phyloP scores from a whole-genome alignment of 257 asterid species.

The Nicotiana tomentosiformis region DNA sequence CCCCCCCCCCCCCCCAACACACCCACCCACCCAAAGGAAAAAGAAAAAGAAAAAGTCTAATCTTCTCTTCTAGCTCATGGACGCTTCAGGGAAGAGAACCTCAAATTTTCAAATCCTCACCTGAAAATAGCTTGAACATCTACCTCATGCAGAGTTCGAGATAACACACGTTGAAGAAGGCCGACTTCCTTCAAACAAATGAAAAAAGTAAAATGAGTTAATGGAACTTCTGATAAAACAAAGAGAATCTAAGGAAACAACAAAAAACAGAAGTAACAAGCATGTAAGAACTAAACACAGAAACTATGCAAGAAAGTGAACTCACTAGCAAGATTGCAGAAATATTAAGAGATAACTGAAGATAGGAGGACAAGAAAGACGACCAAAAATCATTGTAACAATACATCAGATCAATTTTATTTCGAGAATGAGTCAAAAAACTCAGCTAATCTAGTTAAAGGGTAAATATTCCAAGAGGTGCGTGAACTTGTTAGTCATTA shows the following conservation, averaged over 20 bases:
- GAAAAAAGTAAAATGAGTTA: constrained; percentile 15
- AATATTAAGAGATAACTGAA: neutral
- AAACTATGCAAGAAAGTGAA: neutral
- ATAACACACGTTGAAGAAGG: constrained; percentile 76
- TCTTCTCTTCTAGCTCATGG: neutral
- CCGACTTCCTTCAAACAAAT: constrained; percentile 75
- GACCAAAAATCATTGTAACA: neutral
- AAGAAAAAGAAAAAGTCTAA: neutral
- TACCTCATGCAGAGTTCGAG: constrained; percentile 75
- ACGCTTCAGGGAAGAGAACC: neutral
- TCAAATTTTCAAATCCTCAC: constrained; percentile 25
- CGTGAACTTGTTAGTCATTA: neutral
- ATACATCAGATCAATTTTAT: neutral
- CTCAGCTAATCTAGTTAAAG: neutral
- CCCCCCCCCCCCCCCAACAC: too few relatives aligned
- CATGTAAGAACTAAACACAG: neutral
- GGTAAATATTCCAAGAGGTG: neutral
- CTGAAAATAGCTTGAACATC: constrained; percentile 91
- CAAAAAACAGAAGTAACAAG: constrained; percentile 1
- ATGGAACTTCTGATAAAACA: neutral
- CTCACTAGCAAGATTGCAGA: neutral
- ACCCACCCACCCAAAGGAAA: neutral
- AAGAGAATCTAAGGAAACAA: neutral
- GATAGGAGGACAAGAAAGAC: neutral
- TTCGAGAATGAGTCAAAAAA: neutral